These are phyloP conservation scores for Eudorina sp. DNA, from an alignment of 139 green algal genomes.

Conservation along the genomic window DNA sequence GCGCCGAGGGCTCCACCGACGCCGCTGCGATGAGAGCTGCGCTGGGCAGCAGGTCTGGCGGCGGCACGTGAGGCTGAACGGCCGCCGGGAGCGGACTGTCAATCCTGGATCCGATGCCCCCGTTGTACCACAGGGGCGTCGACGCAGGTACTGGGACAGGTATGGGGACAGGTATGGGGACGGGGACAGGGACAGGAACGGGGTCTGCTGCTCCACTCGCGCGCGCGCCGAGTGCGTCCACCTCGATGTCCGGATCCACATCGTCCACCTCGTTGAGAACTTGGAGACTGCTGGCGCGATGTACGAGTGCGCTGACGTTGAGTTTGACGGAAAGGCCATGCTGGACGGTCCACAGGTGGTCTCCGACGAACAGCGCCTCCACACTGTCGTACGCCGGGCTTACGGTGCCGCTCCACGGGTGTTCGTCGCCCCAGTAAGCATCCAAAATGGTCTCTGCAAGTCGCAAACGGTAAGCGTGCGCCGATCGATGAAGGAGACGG, in stretches of 20 bases:
- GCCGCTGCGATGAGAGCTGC: conserved; percentile 6
- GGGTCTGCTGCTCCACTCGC: not conserved
- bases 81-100: not conserved
- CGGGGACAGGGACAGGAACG: not conserved
- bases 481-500: too few relatives aligned
- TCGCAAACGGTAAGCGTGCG: too few relatives aligned
- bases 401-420: conserved; percentile 14
- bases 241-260: not conserved
- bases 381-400: conserved; percentile 17
- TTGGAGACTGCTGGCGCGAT: not conserved
- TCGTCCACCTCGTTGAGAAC: not conserved
- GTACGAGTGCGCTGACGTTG: not conserved
- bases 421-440: not conserved
- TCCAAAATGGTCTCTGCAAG: conserved; percentile 28
- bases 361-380: not conserved
- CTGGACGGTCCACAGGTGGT: conserved; percentile 32
- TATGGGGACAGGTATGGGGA: not conserved
- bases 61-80: not conserved
- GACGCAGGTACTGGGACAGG: not conserved
- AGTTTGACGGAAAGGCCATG: conserved; percentile 3
- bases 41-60: conserved; percentile 7
- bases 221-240: not conserved
- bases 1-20: not conserved
- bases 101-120: not conserved
- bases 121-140: not conserved